phyloP scores from a whole-genome alignment of 2,329 filamentous ascomycete species.

The Delphinella strobiligena region DNA sequence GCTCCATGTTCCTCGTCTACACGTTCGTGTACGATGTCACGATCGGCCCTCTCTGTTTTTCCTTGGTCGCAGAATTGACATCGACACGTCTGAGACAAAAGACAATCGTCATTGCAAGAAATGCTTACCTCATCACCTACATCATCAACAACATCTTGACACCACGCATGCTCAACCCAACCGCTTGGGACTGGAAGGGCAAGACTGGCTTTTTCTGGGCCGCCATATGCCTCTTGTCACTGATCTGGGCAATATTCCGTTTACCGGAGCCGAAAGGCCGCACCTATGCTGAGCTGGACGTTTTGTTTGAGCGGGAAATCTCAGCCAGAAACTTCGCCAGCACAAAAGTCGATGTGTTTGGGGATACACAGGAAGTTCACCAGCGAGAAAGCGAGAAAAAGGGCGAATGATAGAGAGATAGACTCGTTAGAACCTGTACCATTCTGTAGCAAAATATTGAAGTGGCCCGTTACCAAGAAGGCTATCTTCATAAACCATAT shows the following conservation, averaged over 20 bases:
- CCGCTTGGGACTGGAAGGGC: constrained; percentile 9
- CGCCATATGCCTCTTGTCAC: constrained; percentile 32
- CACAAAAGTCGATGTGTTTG: constrained; percentile 13
- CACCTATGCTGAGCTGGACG: constrained; percentile 44
- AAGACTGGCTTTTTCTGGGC: constrained; percentile 29
- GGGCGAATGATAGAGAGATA: constrained; percentile 4
- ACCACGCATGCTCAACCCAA: constrained; percentile 17
- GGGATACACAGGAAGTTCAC: not conserved
- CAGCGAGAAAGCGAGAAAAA: not conserved
- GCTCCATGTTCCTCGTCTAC: constrained; percentile 41
- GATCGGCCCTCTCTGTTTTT: constrained; percentile 20
- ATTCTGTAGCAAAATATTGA: not conserved
- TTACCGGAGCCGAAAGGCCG: constrained; percentile 44
- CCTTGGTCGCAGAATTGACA: constrained; percentile 18
- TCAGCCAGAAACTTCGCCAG: constrained; percentile 29
- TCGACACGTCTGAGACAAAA: constrained; percentile 18
- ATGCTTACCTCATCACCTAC: constrained; percentile 17
- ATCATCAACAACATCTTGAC: constrained; percentile 16
- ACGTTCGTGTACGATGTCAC: constrained; percentile 20
- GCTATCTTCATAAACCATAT: too few relatives aligned
- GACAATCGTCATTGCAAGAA: constrained; percentile 19
- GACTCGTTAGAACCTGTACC: not conserved
- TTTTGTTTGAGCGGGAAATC: constrained; percentile 38
- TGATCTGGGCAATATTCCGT: constrained; percentile 40
- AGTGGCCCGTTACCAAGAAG: too few relatives aligned